phyloP scores from a whole-genome alignment of 495 filamentous ascomycete genomes.

The Penicillium samsonianum region DNA sequence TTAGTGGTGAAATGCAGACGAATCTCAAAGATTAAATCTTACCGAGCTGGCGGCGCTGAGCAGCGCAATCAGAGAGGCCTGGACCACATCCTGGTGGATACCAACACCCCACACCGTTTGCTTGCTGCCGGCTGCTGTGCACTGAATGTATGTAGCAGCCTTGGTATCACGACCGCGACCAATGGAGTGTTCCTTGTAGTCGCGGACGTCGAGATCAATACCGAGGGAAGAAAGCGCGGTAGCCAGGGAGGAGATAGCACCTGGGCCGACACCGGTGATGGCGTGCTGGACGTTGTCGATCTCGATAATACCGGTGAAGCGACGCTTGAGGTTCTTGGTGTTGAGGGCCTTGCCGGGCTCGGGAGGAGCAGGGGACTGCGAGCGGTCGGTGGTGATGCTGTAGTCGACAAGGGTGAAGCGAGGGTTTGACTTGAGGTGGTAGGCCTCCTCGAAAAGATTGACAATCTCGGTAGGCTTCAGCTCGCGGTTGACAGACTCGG shows the following conservation, averaged over 20 bases:
- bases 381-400: constrained; percentile 83
- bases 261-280: constrained; percentile 81
- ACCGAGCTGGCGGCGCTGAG: constrained; percentile 87
- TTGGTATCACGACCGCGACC: constrained; percentile 77
- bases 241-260: constrained; percentile 85
- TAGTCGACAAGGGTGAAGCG: constrained; percentile 91
- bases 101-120: constrained; percentile 90
- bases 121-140: constrained; percentile 66
- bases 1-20: constrained; percentile 15
- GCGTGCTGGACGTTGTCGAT: constrained; percentile 79
- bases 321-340: constrained; percentile 74
- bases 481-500: constrained; percentile 76
- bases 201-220: constrained; percentile 85
- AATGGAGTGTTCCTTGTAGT: constrained; percentile 97
- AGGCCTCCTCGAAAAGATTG: constrained; percentile 81
- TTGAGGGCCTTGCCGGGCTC: constrained; percentile 68
- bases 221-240: constrained; percentile 79
- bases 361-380: constrained; percentile 70
- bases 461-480: constrained; percentile 81
- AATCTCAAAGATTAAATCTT: constrained; percentile 42
- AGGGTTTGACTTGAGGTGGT: constrained; percentile 77
- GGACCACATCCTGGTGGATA: constrained; percentile 91
- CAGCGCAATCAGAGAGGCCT: constrained; percentile 87
- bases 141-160: constrained; percentile 93
- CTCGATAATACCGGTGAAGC: constrained; percentile 83